A percentile compares a stretch with the other conserved stretches of the same genome.
Conservation (phyloP, 768 basidiomycete species). For the Rhodotorula kratochvilovae region DNA sequence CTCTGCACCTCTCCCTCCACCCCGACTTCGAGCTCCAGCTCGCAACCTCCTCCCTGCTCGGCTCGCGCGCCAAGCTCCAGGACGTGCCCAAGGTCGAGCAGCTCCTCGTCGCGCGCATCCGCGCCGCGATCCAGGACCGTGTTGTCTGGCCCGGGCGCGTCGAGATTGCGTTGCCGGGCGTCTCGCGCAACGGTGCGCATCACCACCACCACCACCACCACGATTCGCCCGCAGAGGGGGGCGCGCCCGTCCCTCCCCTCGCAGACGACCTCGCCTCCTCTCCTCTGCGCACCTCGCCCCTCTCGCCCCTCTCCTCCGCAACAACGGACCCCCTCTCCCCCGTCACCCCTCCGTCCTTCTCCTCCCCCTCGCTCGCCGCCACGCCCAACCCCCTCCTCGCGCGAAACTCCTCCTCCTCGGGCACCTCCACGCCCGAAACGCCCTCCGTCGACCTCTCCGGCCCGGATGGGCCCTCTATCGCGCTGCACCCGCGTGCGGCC, state of each 20-base stretch:
- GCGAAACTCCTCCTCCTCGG: neutral
- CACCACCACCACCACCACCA: neutral
- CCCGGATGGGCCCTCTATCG: constrained; percentile 11
- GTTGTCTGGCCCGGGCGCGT: constrained; percentile 38
- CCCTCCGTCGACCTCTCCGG: constrained; percentile 7
- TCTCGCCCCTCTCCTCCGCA: constrained; percentile 2
- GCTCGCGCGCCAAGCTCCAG: constrained; percentile 92
- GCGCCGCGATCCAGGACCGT: constrained; percentile 52
- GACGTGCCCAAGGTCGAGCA: constrained; percentile 97
- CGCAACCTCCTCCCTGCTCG: constrained; percentile 83
- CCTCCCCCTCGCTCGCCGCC: neutral
- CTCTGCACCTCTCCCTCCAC: constrained; percentile 68
- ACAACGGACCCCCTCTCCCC: neutral
- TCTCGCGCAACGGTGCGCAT: constrained; percentile 1
- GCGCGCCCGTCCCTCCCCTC: neutral
- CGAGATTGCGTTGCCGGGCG: constrained; percentile 22
- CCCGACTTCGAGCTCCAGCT: constrained; percentile 83
- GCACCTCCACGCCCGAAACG: neutral
- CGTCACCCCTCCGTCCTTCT: too few species aligned
- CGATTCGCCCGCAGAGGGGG: neutral
- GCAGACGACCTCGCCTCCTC: constrained; percentile 5
- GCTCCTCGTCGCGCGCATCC: constrained; percentile 78
- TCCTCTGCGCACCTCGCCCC: neutral
- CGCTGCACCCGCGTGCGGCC: constrained; percentile 10
- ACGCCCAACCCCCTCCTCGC: neutral